A percentile compares a stretch with the other conserved stretches of the same genome.
Evolutionary conservation across 2,329 filamentous ascomycete genomes (phyloP).

Genomic region (Aspergillus oerlinghausenensis): DNA sequence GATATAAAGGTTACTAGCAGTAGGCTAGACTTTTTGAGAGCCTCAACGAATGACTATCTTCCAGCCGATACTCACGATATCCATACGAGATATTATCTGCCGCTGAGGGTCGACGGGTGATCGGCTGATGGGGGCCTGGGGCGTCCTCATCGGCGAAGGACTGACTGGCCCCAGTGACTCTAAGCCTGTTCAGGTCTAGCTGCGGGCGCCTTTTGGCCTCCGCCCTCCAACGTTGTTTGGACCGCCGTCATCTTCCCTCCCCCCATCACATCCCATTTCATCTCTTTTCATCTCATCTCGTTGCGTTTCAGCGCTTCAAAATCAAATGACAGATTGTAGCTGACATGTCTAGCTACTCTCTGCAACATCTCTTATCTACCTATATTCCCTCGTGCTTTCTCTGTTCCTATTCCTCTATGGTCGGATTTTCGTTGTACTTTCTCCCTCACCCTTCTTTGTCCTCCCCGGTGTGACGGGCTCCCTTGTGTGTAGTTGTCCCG

Average conservation of each 20-base stretch:
- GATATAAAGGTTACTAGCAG: not conserved
- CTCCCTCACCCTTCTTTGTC: not conserved
- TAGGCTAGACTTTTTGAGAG: not conserved
- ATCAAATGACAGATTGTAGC: not conserved
- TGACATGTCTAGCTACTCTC: not conserved
- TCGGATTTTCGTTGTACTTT: not conserved
- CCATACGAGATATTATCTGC: not conserved
- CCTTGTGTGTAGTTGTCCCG: not conserved
- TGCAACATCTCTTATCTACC: not conserved
- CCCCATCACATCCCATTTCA: not conserved
- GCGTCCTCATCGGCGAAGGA: not conserved
- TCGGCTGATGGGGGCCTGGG: not conserved
- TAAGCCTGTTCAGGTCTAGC: conserved; percentile 15
- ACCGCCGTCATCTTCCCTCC: conserved; percentile 10
- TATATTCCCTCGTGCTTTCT: not conserved
- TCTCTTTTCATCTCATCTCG: not conserved
- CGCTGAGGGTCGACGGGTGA: not conserved
- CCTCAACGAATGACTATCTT: not conserved
- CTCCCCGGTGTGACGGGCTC: not conserved
- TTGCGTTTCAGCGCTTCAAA: not conserved
- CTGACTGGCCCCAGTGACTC: conserved; percentile 2
- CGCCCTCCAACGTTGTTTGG: conserved; percentile 15
- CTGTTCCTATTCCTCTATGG: not conserved
- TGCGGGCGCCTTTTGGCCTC: conserved; percentile 10
- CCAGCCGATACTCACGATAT: too few relatives aligned